Evolutionary conservation across 1,284 basidiomycete species (phyloP).

Genomic region (Sporisorium graminicola): DNA sequence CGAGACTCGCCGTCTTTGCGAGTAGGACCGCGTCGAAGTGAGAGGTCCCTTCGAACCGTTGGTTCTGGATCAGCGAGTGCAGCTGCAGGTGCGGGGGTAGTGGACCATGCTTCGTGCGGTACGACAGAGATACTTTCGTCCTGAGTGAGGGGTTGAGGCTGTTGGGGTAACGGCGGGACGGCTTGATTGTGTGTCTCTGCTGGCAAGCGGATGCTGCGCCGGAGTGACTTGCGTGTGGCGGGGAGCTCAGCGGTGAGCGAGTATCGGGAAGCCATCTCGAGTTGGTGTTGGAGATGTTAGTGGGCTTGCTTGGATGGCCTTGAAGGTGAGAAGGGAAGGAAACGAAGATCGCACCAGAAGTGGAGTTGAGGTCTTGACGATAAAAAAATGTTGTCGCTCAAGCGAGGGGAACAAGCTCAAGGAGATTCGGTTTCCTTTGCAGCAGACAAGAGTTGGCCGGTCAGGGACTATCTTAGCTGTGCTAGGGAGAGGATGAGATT

Average conservation of each 20-base stretch:
- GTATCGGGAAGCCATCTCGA: constrained; percentile 40
- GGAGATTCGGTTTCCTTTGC: too few relatives aligned
- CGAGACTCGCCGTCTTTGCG: neutral
- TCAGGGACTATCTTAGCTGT: too few relatives aligned
- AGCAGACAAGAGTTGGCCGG: too few relatives aligned
- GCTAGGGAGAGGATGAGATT: too few relatives aligned
- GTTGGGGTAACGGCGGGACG: neutral
- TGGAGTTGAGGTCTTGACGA: neutral
- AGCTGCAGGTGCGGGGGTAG: neutral
- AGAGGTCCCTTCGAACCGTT: constrained; percentile 17
- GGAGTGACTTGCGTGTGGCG: constrained; percentile 48
- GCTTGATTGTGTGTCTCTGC: neutral
- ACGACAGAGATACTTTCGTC: constrained; percentile 28
- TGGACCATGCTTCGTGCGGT: constrained; percentile 12
- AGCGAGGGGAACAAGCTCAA: too few relatives aligned
- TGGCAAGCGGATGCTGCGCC: neutral
- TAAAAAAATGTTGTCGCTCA: too few relatives aligned
- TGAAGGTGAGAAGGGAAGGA: neutral
- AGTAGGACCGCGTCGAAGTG: constrained; percentile 11
- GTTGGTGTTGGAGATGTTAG: neutral
- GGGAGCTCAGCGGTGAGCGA: constrained; percentile 42
- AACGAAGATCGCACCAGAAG: neutral
- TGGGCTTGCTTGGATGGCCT: constrained; percentile 7
- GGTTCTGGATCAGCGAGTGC: neutral
- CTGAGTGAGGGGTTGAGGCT: neutral